These are phyloP conservation scores for Capsicum pubescens DNA, from an alignment of 257 asterid genomes.

Conservation along the genomic window DNA sequence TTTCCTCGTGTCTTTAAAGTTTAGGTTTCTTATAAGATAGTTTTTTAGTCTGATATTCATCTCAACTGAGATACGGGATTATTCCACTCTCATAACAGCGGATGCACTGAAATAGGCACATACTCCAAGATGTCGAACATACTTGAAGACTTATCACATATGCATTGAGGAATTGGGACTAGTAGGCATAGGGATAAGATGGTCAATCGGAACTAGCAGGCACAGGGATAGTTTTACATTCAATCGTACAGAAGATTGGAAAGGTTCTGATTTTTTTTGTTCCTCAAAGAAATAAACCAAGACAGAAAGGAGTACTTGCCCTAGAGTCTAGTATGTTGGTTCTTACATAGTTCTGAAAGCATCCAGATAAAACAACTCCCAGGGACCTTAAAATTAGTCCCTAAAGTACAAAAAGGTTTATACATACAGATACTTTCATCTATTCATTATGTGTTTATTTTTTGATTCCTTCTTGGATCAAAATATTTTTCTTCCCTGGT, in stretches of 20 bases:
- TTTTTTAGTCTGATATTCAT: too few relatives aligned
- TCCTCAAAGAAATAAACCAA: not conserved
- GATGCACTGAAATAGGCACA: not conserved
- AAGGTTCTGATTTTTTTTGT: not conserved
- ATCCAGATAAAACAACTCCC: too few relatives aligned
- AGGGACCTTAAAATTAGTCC: not conserved
- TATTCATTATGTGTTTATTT: not conserved
- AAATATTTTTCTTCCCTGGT: not conserved
- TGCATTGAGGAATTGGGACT: slow-evolving; percentile 7
- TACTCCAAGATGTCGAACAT: not conserved
- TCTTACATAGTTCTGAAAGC: too few relatives aligned
- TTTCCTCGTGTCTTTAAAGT: not conserved
- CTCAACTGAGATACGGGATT: too few relatives aligned
- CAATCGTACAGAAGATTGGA: not conserved
- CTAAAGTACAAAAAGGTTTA: not conserved
- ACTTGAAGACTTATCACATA: not conserved
- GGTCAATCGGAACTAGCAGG: not conserved
- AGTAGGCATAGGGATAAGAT: slow-evolving; percentile 11
- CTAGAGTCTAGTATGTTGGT: slow-evolving; percentile 9
- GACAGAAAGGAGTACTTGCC: not conserved
- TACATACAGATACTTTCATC: not conserved
- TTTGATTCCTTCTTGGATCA: not conserved
- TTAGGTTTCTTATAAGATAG: slow-evolving; percentile 2
- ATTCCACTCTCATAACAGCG: not conserved
- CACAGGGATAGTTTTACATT: not conserved